Evolutionary conservation across 2,329 filamentous ascomycete genomes (phyloP), one percentile per base, ranked within the genome.

Genomic region (Aspergillus piperis): DNA sequence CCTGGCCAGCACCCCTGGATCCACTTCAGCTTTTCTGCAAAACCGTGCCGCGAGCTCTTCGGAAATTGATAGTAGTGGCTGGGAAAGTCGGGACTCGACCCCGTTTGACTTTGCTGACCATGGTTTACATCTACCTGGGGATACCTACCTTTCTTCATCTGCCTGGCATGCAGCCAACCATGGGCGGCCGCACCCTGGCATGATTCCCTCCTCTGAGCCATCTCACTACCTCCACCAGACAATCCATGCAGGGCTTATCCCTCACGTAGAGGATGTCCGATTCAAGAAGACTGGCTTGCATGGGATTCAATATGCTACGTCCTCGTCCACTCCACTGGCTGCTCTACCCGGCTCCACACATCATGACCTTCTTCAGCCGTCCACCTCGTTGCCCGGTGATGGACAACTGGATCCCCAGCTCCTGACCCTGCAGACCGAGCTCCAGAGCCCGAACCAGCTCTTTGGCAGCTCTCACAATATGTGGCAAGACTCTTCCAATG

Each of bases 151-250:
- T 49, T 76, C 73, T 62, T 82, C 82, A 2, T 78, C 80, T 1
- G 13, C 52, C 17, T 87, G 83, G 77, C 79, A 83, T 53, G 76
- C 7, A 27, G 25, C 78, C 41, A 83, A 85, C 66, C 82, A 84
- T 42, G 80, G 82, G 23, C 77, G 78, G 58, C 77, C 79, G 3
- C 68, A 81, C 56, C 81, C 82, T 19, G 71, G 77, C 60, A 78
- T 78, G 32, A 80, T 83, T 65, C 75, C 75, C 17, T 74, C 78
- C 41, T 72, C 72, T 17, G 77, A 80, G 52, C 78, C 78, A 58
- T 78, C 79, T 32, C 80, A 83, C 49, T 85, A 84, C 68, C 82
- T 83, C 64, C 81, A 84, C 59, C 77, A 78, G n/a, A 74, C 75
- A 3, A 69, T 82, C 41, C 79, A 81, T 50, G 79, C 78, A 17